phyloP scores from a whole-genome alignment of 2,329 filamentous ascomycete species.

The Xylaria sp. region DNA sequence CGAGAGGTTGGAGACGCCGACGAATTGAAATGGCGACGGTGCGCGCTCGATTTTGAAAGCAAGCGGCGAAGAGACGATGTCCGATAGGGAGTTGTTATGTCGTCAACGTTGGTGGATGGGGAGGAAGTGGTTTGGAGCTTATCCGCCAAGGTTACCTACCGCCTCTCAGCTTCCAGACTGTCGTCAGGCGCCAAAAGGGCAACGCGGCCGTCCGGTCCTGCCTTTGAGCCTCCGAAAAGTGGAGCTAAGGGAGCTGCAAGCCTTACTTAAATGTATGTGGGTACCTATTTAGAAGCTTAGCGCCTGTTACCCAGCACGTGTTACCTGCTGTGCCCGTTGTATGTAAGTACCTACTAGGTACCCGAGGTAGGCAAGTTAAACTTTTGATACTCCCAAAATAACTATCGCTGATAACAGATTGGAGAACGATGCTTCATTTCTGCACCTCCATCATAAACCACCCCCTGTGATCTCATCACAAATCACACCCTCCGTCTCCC shows the following conservation, averaged over 20 bases:
- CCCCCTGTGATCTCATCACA: conserved; percentile 10
- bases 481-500: neutral
- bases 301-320: neutral
- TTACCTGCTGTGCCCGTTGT: neutral
- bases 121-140: neutral
- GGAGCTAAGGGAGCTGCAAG: neutral
- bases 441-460: conserved; percentile 15
- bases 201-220: conserved; percentile 42
- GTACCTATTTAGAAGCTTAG: too few relatives aligned
- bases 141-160: neutral
- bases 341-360: neutral
- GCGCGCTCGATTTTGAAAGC: neutral
- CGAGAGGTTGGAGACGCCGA: neutral
- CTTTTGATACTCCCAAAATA: conserved; percentile 22
- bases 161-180: neutral
- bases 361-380: neutral
- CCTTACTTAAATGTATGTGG: too few relatives aligned
- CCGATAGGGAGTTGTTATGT: neutral
- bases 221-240: conserved; percentile 25
- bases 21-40: neutral
- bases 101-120: conserved; percentile 1
- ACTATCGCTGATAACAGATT: conserved; percentile 8
- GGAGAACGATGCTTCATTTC: conserved; percentile 15
- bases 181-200: conserved; percentile 29
- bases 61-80: neutral